Base-by-base conservation (phyloP, 2,329 filamentous ascomycete species). In the Neopestalotiopsis clavispora region DNA sequence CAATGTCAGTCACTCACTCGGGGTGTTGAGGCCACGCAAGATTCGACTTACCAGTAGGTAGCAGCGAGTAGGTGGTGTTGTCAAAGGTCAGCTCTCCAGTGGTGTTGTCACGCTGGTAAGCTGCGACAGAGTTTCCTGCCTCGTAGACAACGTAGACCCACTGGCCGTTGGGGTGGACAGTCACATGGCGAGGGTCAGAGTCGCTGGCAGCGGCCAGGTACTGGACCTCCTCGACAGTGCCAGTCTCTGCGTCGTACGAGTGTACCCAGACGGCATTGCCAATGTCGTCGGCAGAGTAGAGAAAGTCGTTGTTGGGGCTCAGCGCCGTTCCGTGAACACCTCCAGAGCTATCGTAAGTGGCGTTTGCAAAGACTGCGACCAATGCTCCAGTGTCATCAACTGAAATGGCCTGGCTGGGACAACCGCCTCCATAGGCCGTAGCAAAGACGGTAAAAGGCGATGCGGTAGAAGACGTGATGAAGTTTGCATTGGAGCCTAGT, bases 181-280 rank as follows among this genome's bases (percentile, higher is more conserved):
- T 70, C 38, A 78, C 61, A 52, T 79, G 77, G 9, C 77, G 61
- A 3, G 77, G 76, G 45, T 77, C 70, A 4, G 72, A 69, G 1
- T 72, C 74, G 34, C 66, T 66, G 4, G 75, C 71, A 58, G 71
- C 73, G 30, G 49, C 69, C 42, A 70, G 71, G 66, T 71, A 72
- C 66, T 73, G 72, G 49, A 74, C 66, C 64, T 74, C 69, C 38
- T 68, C 69, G 4, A 73, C 68, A 34, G 68, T 67, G 17, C 69
- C 75, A 13, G 71, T 71, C 38, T 62, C 67, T 32, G 23, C 71
- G 61, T 78, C 74, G 56, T 74, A 69, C 4, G 69, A 69, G 68
- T 78, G 77, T 4, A 71, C 70, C 77, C 77, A 78, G 10, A 79
- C 73, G 4, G 75, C 73, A 67, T 78, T 76, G 32, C 75, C 77